Base-by-base conservation (phyloP, 306 rosid genomes). In the Vigna hirtella region DNA sequence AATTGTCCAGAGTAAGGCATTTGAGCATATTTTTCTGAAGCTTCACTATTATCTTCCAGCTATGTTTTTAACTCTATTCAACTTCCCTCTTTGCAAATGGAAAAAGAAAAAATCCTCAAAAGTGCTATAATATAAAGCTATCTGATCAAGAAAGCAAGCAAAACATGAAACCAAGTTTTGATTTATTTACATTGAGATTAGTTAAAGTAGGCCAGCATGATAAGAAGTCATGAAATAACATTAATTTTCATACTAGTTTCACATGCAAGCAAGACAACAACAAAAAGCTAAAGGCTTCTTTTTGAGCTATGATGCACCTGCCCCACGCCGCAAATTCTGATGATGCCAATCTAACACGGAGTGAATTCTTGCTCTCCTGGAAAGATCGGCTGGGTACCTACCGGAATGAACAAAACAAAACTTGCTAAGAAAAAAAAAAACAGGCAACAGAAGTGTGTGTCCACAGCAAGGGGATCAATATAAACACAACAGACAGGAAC, bases 291-390 rank as follows among this genome's bases (percentile, higher is more conserved):
- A 52, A 63, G 64, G 59, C 26, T 53, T 72, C 28, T 66, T 45
- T 56, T 63, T n/a, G 45, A 69, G 70, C 43, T 66, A 58, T 66
- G 28, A 71, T 28, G 34, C 72, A 95, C 98, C 92, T 83, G 98
- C 87, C 18, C 98, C 93, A 10, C 12, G 86, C 43, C 97, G 97
- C 86, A 95, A 84, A 66, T 95, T 89, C 57, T 85, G 79, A 80
- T 95, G 98, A 73, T 95, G 91, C 98, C 98, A 95, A 85, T 93
- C 92, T 87, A 95, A 78, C 34, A 92, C 93, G 0, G 91, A 88
- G 67, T 95, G 82, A 47, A 92, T 88, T 87, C 79, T 92, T 77
- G 98, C 97, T 89, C 91, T 92, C 88, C 90, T 84, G 50, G 84
- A 85, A 77, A 86, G 83, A 88, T 95, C 98, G 76, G 93, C 83